Evolutionary conservation across 1,139 yeast species (phyloP).

Genomic region (Scheffersomyces titani): DNA sequence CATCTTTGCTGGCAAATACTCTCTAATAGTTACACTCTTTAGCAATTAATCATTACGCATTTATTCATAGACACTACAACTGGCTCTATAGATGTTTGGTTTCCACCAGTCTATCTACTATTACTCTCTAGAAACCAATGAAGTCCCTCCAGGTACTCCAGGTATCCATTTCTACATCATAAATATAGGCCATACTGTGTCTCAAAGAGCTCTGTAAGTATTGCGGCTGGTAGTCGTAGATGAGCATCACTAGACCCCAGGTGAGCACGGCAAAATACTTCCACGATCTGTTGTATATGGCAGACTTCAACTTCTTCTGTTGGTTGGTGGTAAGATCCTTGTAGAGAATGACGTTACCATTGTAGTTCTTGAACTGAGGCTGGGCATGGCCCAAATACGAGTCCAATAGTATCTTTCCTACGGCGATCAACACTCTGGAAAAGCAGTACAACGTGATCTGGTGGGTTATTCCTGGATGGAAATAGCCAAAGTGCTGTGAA

Average conservation of each 20-base stretch:
- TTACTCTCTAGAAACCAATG: constrained; percentile 27
- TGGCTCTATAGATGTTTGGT: not conserved
- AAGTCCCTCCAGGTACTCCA: constrained; percentile 48
- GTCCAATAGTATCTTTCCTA: constrained; percentile 49
- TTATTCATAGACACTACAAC: not conserved
- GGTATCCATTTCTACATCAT: constrained; percentile 52
- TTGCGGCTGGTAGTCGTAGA: constrained; percentile 65
- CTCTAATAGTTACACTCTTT: not conserved
- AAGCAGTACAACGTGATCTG: constrained; percentile 65
- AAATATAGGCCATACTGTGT: constrained; percentile 71
- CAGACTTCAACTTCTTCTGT: constrained; percentile 33
- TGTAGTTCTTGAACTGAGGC: constrained; percentile 29
- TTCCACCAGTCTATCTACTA: not conserved
- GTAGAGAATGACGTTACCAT: constrained; percentile 25
- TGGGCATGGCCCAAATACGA: constrained; percentile 36
- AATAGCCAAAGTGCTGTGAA: constrained; percentile 54
- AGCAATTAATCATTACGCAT: not conserved
- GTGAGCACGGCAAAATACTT: constrained; percentile 63
- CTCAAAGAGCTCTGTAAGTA: constrained; percentile 68
- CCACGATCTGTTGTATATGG: constrained; percentile 55
- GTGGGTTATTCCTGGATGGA: constrained; percentile 53
- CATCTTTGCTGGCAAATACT: not conserved
- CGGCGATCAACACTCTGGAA: constrained; percentile 56
- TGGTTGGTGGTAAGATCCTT: constrained; percentile 32
- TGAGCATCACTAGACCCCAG: constrained; percentile 78